Percentiles rank a stretch among this genome's conserved stretches.
These are phyloP conservation scores for Lavandula angustifolia DNA, from an alignment of 257 asterid genomes.

Conservation along the genomic window DNA sequence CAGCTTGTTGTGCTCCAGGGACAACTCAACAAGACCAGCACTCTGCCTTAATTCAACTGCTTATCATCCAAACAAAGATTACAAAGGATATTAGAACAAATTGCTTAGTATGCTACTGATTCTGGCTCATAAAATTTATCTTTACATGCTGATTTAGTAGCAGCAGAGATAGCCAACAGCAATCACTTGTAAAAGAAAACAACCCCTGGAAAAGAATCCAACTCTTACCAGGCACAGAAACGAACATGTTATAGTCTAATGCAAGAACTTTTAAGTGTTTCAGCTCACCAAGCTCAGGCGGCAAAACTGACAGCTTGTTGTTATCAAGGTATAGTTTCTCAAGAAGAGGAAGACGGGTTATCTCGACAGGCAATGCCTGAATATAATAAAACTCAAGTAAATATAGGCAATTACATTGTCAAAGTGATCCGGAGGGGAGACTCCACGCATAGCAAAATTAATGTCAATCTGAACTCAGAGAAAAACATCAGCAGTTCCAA, in stretches of 20 bases:
- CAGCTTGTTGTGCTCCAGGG: constrained; percentile 99
- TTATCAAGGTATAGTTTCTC: constrained; percentile 93
- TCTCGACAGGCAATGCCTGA: constrained; percentile 89
- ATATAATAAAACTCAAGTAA: constrained; percentile 31
- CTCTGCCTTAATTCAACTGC: constrained; percentile 92
- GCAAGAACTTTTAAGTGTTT: constrained; percentile 90
- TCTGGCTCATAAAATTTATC: constrained; percentile 17
- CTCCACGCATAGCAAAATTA: constrained; percentile 24
- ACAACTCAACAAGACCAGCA: constrained; percentile 81
- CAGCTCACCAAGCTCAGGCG: constrained; percentile 92
- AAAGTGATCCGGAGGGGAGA: constrained; percentile 20
- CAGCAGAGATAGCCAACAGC: constrained; percentile 18
- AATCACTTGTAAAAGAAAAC: constrained; percentile 17
- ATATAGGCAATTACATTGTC: constrained; percentile 22
- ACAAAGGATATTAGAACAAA: constrained; percentile 34
- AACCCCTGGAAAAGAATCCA: constrained; percentile 18
- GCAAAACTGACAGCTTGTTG: constrained; percentile 84
- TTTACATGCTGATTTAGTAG: constrained; percentile 13
- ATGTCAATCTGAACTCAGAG: constrained; percentile 13
- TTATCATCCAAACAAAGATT: constrained; percentile 33
- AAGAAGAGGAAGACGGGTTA: constrained; percentile 82
- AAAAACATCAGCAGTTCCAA: constrained; percentile 17
- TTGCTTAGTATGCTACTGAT: background rate
- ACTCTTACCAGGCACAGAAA: constrained; percentile 90
- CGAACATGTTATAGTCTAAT: constrained; percentile 80